Base-by-base conservation (phyloP, 2,329 filamentous ascomycete genomes). In the Chalara sp. region DNA sequence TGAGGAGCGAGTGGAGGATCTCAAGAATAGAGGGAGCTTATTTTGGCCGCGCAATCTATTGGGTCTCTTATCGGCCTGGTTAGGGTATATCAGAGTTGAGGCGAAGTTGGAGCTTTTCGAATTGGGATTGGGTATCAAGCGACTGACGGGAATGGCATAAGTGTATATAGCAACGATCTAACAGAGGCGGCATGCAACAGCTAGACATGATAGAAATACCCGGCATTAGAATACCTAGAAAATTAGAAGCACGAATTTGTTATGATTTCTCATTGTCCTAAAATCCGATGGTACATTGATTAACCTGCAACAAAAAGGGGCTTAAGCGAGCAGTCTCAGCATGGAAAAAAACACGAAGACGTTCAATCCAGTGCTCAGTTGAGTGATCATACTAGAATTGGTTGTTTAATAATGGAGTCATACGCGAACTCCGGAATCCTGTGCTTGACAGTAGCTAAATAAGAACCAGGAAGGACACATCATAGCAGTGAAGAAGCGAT, bases 71-170 rank as follows among this genome's bases (percentile, higher is more conserved):
- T 69, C 70, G 1, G 83, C 82, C 1, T 84, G 79, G 73, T 53
- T 79, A 51, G 74, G 76, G 1, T 83, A 76, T 58, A 63, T 81
- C 44, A 70, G 81, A 32, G 79, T 86, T 5, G 79, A 81, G 67
- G 57, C 80, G 40, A 85, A 84, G 70, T 70, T 87, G 32, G 78
- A 80, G 58, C 70, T 71, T 6, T 85, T 84, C 66, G 83, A 86
- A 69, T 61, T 80, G 41, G 84, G 78, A 78, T 65, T 86, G 33
- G 68, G 68, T 31, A 55, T 78, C 5, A 80, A 81, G 68, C 72
- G 80, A 50, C 59, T 73, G 33, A 60, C 70, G 6, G 74, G 60
- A 0, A 33, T 54, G 40, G 33, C 50, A 6, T 53, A 32, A n/a
- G 35, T 37, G 35, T 37, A 10, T 8, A n/a, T 37, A n/a, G 8